Conservation (phyloP, 2,329 filamentous ascomycete genomes). For the Xenoacremonium recifei region DNA sequence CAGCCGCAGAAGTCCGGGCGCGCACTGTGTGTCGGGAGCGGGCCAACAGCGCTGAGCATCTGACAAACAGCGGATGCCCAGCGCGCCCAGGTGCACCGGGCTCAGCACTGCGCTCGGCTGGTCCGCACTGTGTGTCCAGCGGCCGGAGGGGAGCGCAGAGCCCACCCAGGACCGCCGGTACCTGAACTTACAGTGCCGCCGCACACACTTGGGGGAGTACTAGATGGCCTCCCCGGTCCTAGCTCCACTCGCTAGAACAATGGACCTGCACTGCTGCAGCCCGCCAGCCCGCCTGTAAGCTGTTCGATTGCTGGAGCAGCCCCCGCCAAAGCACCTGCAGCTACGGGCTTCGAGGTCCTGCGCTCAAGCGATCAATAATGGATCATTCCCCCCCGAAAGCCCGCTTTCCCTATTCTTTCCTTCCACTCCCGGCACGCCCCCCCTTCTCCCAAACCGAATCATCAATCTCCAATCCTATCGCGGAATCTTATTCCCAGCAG, state of each 20-base stretch:
- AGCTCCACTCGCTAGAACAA: not conserved
- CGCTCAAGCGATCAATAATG: too few relatives aligned
- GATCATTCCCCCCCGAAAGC: too few relatives aligned
- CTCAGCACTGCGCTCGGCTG: conserved; percentile 26
- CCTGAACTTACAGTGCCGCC: conserved; percentile 10
- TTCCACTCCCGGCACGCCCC: conserved; percentile 6
- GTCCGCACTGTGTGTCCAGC: conserved; percentile 21
- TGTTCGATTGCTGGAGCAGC: too few relatives aligned
- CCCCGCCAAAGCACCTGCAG: not conserved
- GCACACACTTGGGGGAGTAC: not conserved
- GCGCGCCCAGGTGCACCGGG: conserved; percentile 14
- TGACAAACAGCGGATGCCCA: too few relatives aligned
- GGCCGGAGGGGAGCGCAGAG: conserved; percentile 5
- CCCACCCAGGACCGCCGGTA: conserved; percentile 9
- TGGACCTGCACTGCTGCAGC: not conserved
- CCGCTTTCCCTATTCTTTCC: not conserved
- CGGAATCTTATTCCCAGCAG: conserved; percentile 19
- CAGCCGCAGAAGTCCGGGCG: not conserved
- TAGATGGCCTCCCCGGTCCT: not conserved
- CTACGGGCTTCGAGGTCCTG: too few relatives aligned
- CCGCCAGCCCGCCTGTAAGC: too few relatives aligned
- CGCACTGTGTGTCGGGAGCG: not conserved
- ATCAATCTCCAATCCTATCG: conserved; percentile 6
- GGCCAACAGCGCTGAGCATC: too few relatives aligned
- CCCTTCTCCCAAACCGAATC: conserved; percentile 14